Conservation (phyloP, 2,329 filamentous ascomycete genomes). For the Nothophaeocryptopus gaeumannii region DNA sequence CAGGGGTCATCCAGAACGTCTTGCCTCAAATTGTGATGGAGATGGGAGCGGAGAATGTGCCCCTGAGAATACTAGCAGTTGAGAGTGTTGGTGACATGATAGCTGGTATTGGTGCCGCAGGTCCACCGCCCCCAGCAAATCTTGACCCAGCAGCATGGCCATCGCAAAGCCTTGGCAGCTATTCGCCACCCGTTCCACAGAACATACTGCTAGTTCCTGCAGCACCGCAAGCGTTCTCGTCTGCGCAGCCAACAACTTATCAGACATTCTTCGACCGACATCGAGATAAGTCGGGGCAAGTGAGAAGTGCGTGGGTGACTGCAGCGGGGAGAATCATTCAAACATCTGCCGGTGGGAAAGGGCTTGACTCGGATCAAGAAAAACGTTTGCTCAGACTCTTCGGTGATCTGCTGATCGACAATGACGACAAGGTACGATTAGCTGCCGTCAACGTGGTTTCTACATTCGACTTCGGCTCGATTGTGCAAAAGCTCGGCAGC, state of each 20-base stretch:
- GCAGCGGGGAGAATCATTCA: conserved; percentile 80
- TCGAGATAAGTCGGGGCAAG: conserved; percentile 79
- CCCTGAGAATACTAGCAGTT: conserved; percentile 81
- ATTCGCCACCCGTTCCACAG: conserved; percentile 41
- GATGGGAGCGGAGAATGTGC: conserved; percentile 81
- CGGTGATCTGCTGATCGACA: conserved; percentile 77
- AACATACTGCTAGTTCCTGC: conserved; percentile 75
- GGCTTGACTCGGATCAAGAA: conserved; percentile 80
- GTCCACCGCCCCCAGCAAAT: conserved; percentile 67
- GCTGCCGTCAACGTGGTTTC: conserved; percentile 84
- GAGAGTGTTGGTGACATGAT: conserved; percentile 95
- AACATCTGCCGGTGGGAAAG: conserved; percentile 89
- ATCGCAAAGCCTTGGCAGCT: conserved; percentile 54
- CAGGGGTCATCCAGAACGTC: conserved; percentile 84
- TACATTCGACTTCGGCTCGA: conserved; percentile 73
- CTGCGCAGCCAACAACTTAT: conserved; percentile 75
- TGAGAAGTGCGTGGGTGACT: conserved; percentile 82
- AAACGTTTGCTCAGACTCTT: conserved; percentile 66
- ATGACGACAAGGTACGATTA: conserved; percentile 85
- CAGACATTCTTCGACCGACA: conserved; percentile 79
- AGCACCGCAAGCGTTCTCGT: conserved; percentile 84
- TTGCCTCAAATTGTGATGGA: conserved; percentile 92
- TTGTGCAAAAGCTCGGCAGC: conserved; percentile 76
- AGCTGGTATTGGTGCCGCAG: conserved; percentile 86
- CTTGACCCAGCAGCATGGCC: conserved; percentile 85